Conservation (phyloP, 192 early-diverging fungal species). For the Podila minutissima region DNA sequence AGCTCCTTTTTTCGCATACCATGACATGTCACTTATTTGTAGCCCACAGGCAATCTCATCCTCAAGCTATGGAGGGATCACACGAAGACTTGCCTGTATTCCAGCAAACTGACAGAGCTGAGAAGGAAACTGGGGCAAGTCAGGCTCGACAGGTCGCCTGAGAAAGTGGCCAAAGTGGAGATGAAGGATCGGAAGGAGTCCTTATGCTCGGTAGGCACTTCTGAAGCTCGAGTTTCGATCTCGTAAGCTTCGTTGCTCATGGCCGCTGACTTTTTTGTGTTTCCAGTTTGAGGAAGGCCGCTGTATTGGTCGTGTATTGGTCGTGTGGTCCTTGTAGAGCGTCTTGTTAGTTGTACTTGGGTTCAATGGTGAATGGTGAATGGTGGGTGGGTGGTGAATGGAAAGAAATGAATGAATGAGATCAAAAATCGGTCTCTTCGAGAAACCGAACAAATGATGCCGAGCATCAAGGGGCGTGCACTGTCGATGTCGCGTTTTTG, state of each 20-base stretch:
- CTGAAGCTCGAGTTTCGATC: constrained; percentile 8
- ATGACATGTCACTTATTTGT: neutral
- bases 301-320: neutral
- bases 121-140: constrained; percentile 85
- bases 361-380: neutral
- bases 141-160: constrained; percentile 80
- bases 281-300: neutral
- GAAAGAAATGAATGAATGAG: neutral
- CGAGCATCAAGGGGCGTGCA: neutral
- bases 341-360: neutral
- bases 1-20: neutral
- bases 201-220: constrained; percentile 15
- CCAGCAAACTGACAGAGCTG: constrained; percentile 78
- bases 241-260: neutral
- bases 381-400: neutral
- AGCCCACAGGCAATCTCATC: neutral
- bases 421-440: neutral
- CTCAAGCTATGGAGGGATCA: neutral
- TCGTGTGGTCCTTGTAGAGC: neutral
- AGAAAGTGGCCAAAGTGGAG: constrained; percentile 73
- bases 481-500: too few species aligned
- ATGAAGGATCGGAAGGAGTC: constrained; percentile 44
- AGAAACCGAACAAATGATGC: neutral
- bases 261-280: neutral
- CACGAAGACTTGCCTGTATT: constrained; percentile 69